A percentile compares a stretch with the other conserved stretches of the same genome.
phyloP scores from a whole-genome alignment of 177 flowering plant genomes.

The Telopea speciosissima region DNA sequence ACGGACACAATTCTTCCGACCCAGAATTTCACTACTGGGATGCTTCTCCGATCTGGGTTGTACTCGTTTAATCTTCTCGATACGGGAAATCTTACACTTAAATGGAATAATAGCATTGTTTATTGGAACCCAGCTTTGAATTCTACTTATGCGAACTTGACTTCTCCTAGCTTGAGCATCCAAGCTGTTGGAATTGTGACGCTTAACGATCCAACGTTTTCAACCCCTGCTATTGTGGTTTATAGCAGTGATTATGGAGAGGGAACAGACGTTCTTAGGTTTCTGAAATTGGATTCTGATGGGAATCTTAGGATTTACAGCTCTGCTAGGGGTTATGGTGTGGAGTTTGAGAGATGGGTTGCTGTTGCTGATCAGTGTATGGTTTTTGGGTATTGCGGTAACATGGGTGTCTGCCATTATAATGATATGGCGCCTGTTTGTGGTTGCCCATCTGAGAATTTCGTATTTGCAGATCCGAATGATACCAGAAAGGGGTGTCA shows the following conservation, averaged over 20 bases:
- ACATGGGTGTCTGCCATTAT: constrained; percentile 76
- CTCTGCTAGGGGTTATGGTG: constrained; percentile 29
- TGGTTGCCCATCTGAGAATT: constrained; percentile 69
- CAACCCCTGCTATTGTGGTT: constrained; percentile 23
- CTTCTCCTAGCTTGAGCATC: constrained; percentile 31
- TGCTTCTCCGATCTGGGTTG: constrained; percentile 40
- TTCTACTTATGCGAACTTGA: constrained; percentile 32
- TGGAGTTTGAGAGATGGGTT: constrained; percentile 41
- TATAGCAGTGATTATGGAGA: constrained; percentile 79
- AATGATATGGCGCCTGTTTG: constrained; percentile 52
- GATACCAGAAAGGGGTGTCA: constrained; percentile 62
- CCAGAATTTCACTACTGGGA: constrained; percentile 43
- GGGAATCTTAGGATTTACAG: constrained; percentile 64
- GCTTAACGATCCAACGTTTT: constrained; percentile 34
- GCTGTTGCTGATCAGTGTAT: constrained; percentile 75
- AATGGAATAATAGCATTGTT: constrained; percentile 41
- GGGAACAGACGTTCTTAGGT: constrained; percentile 38
- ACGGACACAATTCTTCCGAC: constrained; percentile 57
- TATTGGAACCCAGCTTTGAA: constrained; percentile 57
- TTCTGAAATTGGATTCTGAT: constrained; percentile 24
- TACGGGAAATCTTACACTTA: constrained; percentile 49
- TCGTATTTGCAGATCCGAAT: constrained; percentile 46
- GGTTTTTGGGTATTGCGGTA: constrained; percentile 80
- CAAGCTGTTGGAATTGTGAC: constrained; percentile 43
- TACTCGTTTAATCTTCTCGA: constrained; percentile 44